Evolutionary conservation across 352 stramenopile genomes (phyloP).

Genomic region (Pythium aristosporum): DNA sequence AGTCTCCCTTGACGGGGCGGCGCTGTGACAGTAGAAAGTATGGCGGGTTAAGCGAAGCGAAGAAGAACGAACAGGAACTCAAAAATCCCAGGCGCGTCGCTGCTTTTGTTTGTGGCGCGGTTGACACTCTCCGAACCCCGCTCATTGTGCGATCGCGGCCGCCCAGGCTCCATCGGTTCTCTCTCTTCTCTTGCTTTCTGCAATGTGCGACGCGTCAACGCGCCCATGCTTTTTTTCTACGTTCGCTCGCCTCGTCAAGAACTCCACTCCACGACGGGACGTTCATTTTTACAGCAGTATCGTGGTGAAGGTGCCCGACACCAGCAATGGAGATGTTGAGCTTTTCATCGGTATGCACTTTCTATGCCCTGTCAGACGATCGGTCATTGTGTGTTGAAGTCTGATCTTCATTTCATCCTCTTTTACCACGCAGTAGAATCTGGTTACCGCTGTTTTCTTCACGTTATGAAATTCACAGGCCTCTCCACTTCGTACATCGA

Average conservation of each 20-base stretch:
- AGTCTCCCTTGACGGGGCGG: conserved; percentile 16
- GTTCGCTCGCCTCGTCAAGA: not conserved
- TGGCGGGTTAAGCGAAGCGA: conserved; percentile 32
- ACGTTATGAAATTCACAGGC: conserved; percentile 3
- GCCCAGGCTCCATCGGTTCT: not conserved
- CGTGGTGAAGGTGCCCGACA: too few relatives aligned
- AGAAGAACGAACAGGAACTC: conserved; percentile 29
- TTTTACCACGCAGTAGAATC: not conserved
- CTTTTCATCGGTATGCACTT: not conserved
- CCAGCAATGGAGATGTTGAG: not conserved
- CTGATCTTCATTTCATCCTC: conserved; percentile 13
- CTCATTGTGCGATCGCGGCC: not conserved
- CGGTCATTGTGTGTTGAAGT: not conserved
- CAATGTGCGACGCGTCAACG: not conserved
- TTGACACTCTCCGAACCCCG: not conserved
- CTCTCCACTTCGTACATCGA: conserved; percentile 8
- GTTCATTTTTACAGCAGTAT: not conserved
- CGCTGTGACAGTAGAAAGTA: conserved; percentile 39
- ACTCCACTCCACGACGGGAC: not conserved
- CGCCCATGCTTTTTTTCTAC: not conserved
- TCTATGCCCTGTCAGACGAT: too few relatives aligned
- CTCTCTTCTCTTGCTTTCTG: not conserved
- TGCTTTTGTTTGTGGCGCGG: conserved; percentile 2
- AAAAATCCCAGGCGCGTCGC: conserved; percentile 5
- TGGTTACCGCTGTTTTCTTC: conserved; percentile 2